Evolutionary conservation across 768 basidiomycete genomes (phyloP).

Genomic region (Boletus sp.): DNA sequence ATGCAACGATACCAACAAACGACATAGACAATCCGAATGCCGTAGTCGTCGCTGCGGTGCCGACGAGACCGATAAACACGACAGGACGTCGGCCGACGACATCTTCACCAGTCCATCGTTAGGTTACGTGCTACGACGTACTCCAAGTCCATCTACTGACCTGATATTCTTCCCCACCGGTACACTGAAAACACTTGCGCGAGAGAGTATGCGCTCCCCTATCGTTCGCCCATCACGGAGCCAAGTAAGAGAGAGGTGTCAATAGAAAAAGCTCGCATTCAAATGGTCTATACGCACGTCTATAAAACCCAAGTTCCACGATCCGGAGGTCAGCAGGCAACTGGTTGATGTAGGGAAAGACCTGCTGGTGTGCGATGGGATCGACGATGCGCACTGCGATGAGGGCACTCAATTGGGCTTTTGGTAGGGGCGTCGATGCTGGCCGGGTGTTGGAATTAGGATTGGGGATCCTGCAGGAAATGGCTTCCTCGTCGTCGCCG

Average conservation of each 20-base stretch:
- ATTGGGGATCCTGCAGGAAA: neutral
- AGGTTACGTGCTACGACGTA: neutral
- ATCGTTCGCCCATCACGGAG: neutral
- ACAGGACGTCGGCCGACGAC: slow-evolving; percentile 58
- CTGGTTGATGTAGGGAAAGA: slow-evolving; percentile 66
- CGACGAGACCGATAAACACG: slow-evolving; percentile 48
- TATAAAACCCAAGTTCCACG: slow-evolving; percentile 63
- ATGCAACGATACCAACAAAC: slow-evolving; percentile 45
- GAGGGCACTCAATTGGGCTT: slow-evolving; percentile 41
- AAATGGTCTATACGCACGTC: slow-evolving; percentile 36
- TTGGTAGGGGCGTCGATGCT: slow-evolving; percentile 32
- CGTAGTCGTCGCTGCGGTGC: slow-evolving; percentile 48
- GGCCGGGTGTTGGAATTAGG: neutral
- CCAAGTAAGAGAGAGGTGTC: neutral
- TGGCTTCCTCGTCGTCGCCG: slow-evolving; percentile 6
- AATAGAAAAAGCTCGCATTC: no score
- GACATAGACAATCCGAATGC: slow-evolving; percentile 55
- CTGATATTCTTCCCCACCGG: slow-evolving; percentile 46
- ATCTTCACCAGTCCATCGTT: slow-evolving; percentile 34
- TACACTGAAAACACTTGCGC: slow-evolving; percentile 59
- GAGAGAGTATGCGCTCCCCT: slow-evolving; percentile 65
- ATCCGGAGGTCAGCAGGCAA: slow-evolving; percentile 52
- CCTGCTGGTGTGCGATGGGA: slow-evolving; percentile 57
- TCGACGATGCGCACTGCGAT: slow-evolving; percentile 51
- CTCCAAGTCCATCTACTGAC: neutral